These are phyloP conservation scores for Ceratobasidium sp. DNA, from an alignment of 1,284 basidiomycete genomes.

Conservation along the genomic window DNA sequence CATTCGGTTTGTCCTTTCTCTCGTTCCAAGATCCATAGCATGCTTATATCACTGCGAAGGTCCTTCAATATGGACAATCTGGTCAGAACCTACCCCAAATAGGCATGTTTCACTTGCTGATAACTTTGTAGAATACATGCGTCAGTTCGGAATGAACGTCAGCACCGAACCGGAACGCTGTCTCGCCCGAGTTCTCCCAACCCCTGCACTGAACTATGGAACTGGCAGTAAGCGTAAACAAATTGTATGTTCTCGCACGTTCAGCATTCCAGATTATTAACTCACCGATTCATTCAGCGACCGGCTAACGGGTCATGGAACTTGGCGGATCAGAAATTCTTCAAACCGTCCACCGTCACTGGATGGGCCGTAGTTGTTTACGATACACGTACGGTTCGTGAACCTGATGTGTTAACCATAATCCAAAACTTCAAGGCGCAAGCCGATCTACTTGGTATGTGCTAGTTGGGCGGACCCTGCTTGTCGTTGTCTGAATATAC, in stretches of 20 bases:
- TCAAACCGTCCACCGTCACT: neutral
- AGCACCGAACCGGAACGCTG: slow-evolving; percentile 5
- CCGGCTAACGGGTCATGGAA: slow-evolving; percentile 25
- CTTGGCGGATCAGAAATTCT: slow-evolving; percentile 17
- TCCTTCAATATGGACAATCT: slow-evolving; percentile 40
- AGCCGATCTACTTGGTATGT: slow-evolving; percentile 21
- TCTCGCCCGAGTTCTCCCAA: slow-evolving; percentile 37
- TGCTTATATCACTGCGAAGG: neutral
- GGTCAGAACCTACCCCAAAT: neutral
- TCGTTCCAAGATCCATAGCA: no score
- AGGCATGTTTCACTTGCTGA: neutral
- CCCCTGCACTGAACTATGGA: slow-evolving; percentile 41
- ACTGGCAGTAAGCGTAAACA: slow-evolving; percentile 1
- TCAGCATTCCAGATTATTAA: no score
- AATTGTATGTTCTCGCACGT: neutral
- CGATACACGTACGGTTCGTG: slow-evolving; percentile 6
- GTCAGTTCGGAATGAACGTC: slow-evolving; percentile 39
- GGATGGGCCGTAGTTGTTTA: slow-evolving; percentile 32
- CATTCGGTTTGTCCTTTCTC: neutral
- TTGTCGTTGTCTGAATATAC: no score
- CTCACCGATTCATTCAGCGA: neutral
- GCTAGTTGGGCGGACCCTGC: no score
- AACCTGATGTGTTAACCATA: neutral
- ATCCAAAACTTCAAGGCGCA: slow-evolving; percentile 8
- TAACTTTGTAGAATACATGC: slow-evolving; percentile 36